These are phyloP conservation scores for Leptographium wingfieldii DNA, from an alignment of 2,329 filamentous ascomycete species.

Conservation along the genomic window DNA sequence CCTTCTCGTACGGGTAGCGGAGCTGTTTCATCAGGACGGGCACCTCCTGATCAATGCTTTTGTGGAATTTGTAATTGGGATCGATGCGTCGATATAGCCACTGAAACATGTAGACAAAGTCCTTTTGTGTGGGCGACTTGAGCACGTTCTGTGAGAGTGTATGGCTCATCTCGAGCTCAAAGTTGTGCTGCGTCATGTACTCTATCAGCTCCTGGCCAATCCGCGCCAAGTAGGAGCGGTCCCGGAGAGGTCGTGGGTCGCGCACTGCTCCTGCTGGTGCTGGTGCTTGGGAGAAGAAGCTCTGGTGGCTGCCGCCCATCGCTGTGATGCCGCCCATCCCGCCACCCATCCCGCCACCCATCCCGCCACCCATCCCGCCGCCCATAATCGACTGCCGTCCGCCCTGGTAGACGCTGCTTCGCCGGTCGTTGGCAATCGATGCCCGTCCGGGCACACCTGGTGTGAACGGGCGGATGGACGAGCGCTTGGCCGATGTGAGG, in stretches of 20 bases:
- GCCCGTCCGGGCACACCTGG: constrained; percentile 34
- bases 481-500: constrained; percentile 71
- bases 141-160: constrained; percentile 81
- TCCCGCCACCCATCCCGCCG: constrained; percentile 57
- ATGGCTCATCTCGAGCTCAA: constrained; percentile 96
- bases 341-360: constrained; percentile 21
- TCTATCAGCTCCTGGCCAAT: constrained; percentile 86
- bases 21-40: constrained; percentile 85
- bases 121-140: constrained; percentile 91
- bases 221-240: constrained; percentile 64
- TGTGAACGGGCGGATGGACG: constrained; percentile 66
- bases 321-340: constrained; percentile 2
- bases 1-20: constrained; percentile 88
- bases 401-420: constrained; percentile 70
- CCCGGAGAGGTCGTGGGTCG: constrained; percentile 77
- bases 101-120: constrained; percentile 96
- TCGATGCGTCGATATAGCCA: constrained; percentile 96
- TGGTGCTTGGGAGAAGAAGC: constrained; percentile 85
- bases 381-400: constrained; percentile 50
- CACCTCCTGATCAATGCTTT: constrained; percentile 90
- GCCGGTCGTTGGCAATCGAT: constrained; percentile 42
- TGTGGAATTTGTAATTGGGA: constrained; percentile 83
- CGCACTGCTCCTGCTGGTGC: constrained; percentile 68
- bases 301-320: constrained; percentile 61
- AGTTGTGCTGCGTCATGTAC: constrained; percentile 85